These are phyloP conservation scores for Starmerella gropengiesseri DNA, from an alignment of 805 yeast genomes.

Conservation along the genomic window DNA sequence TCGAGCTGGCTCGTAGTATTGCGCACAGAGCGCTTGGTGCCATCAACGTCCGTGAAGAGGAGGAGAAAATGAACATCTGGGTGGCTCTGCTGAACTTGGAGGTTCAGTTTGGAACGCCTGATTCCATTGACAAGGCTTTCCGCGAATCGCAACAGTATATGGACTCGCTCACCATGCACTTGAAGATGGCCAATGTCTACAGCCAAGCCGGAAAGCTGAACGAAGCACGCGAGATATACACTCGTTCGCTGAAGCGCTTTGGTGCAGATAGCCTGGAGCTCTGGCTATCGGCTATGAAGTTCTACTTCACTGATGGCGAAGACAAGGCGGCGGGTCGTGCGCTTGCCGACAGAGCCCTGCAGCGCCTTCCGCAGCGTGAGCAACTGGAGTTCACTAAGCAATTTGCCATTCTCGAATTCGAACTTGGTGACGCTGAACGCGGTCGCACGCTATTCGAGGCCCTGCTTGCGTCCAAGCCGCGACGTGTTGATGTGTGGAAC, in stretches of 20 bases:
- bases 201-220: slow-evolving; percentile 59
- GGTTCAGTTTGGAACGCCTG: slow-evolving; percentile 81
- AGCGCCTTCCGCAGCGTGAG: slow-evolving; percentile 31
- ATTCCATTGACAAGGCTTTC: slow-evolving; percentile 68
- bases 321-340: slow-evolving; percentile 43
- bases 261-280: slow-evolving; percentile 55
- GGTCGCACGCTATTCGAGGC: slow-evolving; percentile 95
- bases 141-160: slow-evolving; percentile 78
- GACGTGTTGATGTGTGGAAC: slow-evolving; percentile 88
- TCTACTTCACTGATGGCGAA: slow-evolving; percentile 44
- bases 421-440: slow-evolving; percentile 76
- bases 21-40: slow-evolving; percentile 87
- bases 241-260: slow-evolving; percentile 63
- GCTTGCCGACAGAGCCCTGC: slow-evolving; percentile 63
- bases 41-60: slow-evolving; percentile 82
- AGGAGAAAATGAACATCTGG: slow-evolving; percentile 90
- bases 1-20: slow-evolving; percentile 87
- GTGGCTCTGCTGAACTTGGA: slow-evolving; percentile 89
- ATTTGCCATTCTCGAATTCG: slow-evolving; percentile 79
- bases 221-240: slow-evolving; percentile 60
- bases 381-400: slow-evolving; percentile 59
- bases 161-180: slow-evolving; percentile 79
- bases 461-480: slow-evolving; percentile 75
- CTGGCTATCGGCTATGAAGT: slow-evolving; percentile 78
- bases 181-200: slow-evolving; percentile 65